phyloP scores from a whole-genome alignment of 352 stramenopile genomes.

The Globisporangium apiculatum region DNA sequence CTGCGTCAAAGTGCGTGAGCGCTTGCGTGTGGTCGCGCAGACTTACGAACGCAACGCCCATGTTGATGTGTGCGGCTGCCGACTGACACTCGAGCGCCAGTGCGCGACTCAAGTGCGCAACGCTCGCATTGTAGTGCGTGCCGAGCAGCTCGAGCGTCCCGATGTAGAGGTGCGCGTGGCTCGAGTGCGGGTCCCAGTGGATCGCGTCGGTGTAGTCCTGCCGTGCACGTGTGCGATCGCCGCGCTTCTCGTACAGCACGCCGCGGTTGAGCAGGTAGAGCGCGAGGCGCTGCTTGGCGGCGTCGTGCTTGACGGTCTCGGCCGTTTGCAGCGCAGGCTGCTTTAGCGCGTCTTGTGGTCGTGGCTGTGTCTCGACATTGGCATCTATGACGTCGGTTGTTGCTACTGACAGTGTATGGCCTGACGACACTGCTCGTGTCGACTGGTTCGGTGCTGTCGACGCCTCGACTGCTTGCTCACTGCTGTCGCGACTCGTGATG shows the following conservation, averaged over 20 bases:
- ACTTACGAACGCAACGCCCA: constrained; percentile 41
- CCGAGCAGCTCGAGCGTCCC: constrained; percentile 52
- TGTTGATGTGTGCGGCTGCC: constrained; percentile 55
- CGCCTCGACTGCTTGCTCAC: not conserved
- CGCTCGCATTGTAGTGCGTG: constrained; percentile 27
- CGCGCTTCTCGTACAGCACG: constrained; percentile 51
- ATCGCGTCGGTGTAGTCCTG: constrained; percentile 55
- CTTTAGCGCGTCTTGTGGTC: not conserved
- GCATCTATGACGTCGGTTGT: not conserved
- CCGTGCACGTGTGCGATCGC: constrained; percentile 32
- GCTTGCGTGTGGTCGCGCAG: constrained; percentile 23
- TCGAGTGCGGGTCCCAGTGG: constrained; percentile 61
- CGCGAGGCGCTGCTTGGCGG: constrained; percentile 54
- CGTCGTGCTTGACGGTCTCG: constrained; percentile 31
- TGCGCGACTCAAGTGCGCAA: constrained; percentile 27
- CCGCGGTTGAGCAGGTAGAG: constrained; percentile 71
- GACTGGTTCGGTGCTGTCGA: not conserved
- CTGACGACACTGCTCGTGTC: too few relatives aligned
- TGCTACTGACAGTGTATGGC: too few relatives aligned
- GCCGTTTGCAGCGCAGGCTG: not conserved
- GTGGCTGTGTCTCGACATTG: not conserved
- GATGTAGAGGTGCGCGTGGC: constrained; percentile 44
- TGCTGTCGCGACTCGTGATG: constrained; percentile 16
- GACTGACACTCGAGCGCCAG: constrained; percentile 40
- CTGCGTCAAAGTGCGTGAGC: constrained; percentile 40